Evolutionary conservation across 768 basidiomycete species (phyloP), one percentile per base, ranked within the genome.

Genomic region (Suillus alpinus): DNA sequence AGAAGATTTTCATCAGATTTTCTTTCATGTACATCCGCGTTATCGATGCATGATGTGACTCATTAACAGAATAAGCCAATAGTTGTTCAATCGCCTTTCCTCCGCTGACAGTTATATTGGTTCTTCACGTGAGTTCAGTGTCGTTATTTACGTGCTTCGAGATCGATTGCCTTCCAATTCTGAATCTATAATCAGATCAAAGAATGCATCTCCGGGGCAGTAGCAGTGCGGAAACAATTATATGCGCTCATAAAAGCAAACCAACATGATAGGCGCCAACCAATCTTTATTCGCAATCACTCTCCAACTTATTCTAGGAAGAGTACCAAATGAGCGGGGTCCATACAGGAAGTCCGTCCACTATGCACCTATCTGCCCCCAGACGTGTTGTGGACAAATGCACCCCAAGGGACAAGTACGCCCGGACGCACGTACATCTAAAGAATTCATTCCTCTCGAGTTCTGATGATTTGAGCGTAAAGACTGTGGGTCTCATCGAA

Each of bases 351-450:
- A 55, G 23, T 55, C 16, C 37, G 10, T 39, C 34, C 6, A 20
- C 41, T 7, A 65, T 65, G 64, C 67, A 70, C 59, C 16, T 67
- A 57, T 67, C 56, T 29, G 18, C 69, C 32, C 61, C 73, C 18
- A 67, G 72, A 60, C 70, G 71, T 39, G 63, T 73, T 41, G 68
- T 73, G 46, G 72, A 73, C 59, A 72, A 72, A 62, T 73, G 72
- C 43, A 75, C 72, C 1, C 72, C 72, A 8, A 73, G 72, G 16
- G 72, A 73, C 56, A 72, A 66, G 66, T 73, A 72, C 62, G 72
- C 72, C 29, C 60, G 67, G 60, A 73, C 73, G 2, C 70, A 73
- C 20, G 34, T 74, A 4, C 65, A 71, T 60, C 62, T 73, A 58
- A 67, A 65, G 62, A 67, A 40, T 6, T 66, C 72, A 12, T 63